Percentiles rank a stretch among this genome's conserved stretches.
Conservation (phyloP, 768 basidiomycete species). For the Boletus pseudopeckii region DNA sequence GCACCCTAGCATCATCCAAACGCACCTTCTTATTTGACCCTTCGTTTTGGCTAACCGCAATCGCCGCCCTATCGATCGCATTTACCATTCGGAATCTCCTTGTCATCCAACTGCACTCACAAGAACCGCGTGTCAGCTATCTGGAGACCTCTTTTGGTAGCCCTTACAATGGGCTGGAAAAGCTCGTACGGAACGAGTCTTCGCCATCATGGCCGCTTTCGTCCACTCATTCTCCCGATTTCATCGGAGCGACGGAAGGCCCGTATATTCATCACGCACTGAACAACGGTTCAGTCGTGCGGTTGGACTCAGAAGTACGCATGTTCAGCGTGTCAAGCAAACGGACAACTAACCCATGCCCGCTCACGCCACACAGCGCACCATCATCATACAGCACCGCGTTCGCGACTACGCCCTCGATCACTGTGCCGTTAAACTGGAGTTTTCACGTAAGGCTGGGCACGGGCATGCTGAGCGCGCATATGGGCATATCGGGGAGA, state of each 20-base stretch:
- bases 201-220: slow-evolving; percentile 27
- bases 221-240: slow-evolving; percentile 22
- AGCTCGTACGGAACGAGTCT: slow-evolving; percentile 23
- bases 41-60: slow-evolving; percentile 18
- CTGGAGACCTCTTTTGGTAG: slow-evolving; percentile 14
- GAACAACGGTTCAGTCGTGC: slow-evolving; percentile 20
- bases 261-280: slow-evolving; percentile 7
- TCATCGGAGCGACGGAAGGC: slow-evolving; percentile 15
- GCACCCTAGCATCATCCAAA: background rate
- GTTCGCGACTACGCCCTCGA: slow-evolving; percentile 26
- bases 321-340: background rate
- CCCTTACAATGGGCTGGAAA: slow-evolving; percentile 25
- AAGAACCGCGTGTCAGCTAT: background rate
- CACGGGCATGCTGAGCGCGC: slow-evolving; percentile 8
- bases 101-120: slow-evolving; percentile 8
- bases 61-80: slow-evolving; percentile 18
- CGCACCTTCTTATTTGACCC: slow-evolving; percentile 5
- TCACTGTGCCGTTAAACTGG: slow-evolving; percentile 13
- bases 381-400: slow-evolving; percentile 20
- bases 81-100: slow-evolving; percentile 21
- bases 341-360: background rate
- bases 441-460: background rate
- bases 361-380: slow-evolving; percentile 4
- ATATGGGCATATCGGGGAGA: slow-evolving; percentile 15
- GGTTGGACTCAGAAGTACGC: slow-evolving; percentile 16